Evolutionary conservation across 2,329 filamentous ascomycete species (phyloP).

Genomic region (Diaporthe eres): DNA sequence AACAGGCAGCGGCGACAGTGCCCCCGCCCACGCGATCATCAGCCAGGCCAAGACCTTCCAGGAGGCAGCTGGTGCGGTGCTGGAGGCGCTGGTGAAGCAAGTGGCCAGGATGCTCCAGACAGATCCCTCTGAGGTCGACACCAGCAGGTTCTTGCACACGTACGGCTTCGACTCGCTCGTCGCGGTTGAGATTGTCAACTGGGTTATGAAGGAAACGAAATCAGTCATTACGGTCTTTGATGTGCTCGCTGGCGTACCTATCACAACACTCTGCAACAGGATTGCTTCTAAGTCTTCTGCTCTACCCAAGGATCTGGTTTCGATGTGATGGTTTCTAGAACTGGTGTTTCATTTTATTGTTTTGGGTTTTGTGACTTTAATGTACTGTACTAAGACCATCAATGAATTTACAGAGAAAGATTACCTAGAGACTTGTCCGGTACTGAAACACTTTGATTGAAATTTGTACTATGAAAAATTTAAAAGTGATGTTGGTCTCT

Average conservation of each 20-base stretch:
- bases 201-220: conserved; percentile 12
- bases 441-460: not conserved
- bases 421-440: not conserved
- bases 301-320: not conserved
- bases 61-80: not conserved
- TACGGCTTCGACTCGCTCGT: conserved; percentile 24
- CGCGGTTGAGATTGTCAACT: conserved; percentile 14
- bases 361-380: not conserved
- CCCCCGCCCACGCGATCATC: not conserved
- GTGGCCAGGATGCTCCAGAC: conserved; percentile 38
- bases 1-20: not conserved
- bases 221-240: conserved; percentile 4
- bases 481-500: not conserved
- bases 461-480: not conserved
- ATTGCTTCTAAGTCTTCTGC: not conserved
- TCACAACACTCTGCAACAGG: not conserved
- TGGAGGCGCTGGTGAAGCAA: conserved; percentile 7
- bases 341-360: not conserved
- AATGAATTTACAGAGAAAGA: not conserved
- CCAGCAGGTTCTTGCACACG: not conserved
- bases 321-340: not conserved
- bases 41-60: conserved; percentile 1
- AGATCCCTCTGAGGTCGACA: conserved; percentile 1
- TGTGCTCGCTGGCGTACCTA: not conserved
- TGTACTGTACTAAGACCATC: not conserved